phyloP scores from a whole-genome alignment of 2,329 filamentous ascomycete genomes.

The Clarireedia hainanense region DNA sequence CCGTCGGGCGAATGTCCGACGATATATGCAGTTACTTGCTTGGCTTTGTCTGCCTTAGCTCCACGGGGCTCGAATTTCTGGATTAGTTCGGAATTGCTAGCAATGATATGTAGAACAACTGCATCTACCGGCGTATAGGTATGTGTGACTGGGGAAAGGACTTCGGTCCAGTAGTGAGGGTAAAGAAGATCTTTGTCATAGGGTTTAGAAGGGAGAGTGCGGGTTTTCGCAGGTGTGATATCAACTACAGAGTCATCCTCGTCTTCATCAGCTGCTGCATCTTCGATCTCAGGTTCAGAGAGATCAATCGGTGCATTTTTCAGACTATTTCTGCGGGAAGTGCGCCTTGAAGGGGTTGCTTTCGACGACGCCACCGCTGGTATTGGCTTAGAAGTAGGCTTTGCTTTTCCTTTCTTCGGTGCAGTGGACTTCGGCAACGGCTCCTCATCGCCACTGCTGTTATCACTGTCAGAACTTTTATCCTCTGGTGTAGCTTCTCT shows the following conservation, averaged over 20 bases:
- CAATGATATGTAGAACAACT: constrained; percentile 57
- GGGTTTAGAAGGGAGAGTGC: constrained; percentile 32
- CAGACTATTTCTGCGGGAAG: constrained; percentile 21
- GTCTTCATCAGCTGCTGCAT: constrained; percentile 28
- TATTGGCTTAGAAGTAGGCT: constrained; percentile 15
- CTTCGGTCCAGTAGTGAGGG: constrained; percentile 91
- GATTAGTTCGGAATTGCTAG: constrained; percentile 63
- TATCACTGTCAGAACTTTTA: constrained; percentile 30
- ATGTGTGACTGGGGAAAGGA: constrained; percentile 72
- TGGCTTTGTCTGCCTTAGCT: constrained; percentile 72
- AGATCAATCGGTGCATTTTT: constrained; percentile 35
- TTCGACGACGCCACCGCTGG: constrained; percentile 12
- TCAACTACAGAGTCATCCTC: constrained; percentile 52
- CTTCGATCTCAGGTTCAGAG: constrained; percentile 42
- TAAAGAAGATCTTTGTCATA: constrained; percentile 74
- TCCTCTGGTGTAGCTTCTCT: constrained; percentile 25
- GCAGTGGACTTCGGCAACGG: background rate
- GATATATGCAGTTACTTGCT: constrained; percentile 85
- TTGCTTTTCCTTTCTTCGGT: constrained; percentile 14
- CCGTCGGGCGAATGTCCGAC: constrained; percentile 76
- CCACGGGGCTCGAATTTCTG: constrained; percentile 77
- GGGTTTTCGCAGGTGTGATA: constrained; percentile 29
- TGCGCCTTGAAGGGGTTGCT: constrained; percentile 14
- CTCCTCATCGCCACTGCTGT: constrained; percentile 11
- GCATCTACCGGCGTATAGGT: constrained; percentile 75